Percentiles rank a stretch among this genome's conserved stretches.
These are phyloP conservation scores for Lycium barbarum DNA, from an alignment of 257 asterid genomes.

Conservation along the genomic window DNA sequence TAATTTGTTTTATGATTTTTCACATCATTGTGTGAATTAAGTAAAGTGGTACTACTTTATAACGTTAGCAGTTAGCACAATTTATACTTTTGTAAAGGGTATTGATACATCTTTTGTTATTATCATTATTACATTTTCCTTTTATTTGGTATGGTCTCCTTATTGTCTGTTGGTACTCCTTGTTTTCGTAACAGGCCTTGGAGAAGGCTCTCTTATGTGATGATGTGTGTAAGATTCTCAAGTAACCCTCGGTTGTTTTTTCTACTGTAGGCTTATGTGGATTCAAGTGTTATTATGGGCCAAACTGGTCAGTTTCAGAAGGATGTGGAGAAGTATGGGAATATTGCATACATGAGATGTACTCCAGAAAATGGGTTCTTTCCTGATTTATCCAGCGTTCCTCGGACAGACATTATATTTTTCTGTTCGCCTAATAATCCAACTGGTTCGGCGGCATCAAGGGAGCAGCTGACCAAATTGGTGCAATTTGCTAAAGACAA, in stretches of 20 bases:
- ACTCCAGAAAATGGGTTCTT: constrained; percentile 93
- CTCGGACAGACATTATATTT: constrained; percentile 81
- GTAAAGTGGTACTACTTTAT: not conserved
- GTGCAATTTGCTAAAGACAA: constrained; percentile 88
- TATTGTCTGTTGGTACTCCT: not conserved
- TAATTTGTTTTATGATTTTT: not conserved
- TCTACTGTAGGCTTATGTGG: constrained; percentile 81
- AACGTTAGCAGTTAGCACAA: not conserved
- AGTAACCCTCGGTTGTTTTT: constrained; percentile 26
- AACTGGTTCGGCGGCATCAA: constrained; percentile 90
- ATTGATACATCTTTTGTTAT: not conserved
- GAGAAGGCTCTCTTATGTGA: not conserved
- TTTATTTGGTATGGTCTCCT: constrained; percentile 11
- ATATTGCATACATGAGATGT: constrained; percentile 95
- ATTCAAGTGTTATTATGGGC: constrained; percentile 94
- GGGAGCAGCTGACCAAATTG: constrained; percentile 86
- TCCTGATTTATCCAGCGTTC: constrained; percentile 76
- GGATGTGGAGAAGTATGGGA: constrained; percentile 84
- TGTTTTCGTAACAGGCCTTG: constrained; percentile 21
- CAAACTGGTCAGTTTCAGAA: constrained; percentile 90
- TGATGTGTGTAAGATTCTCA: not conserved
- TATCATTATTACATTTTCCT: constrained; percentile 1
- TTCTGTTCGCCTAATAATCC: constrained; percentile 99
- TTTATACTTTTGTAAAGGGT: not conserved
- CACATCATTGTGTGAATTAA: constrained; percentile 17